Percentiles rank a stretch among this genome's conserved stretches.
These are phyloP conservation scores for Vigna radiata DNA, from an alignment of 306 rosid genomes.

Conservation along the genomic window DNA sequence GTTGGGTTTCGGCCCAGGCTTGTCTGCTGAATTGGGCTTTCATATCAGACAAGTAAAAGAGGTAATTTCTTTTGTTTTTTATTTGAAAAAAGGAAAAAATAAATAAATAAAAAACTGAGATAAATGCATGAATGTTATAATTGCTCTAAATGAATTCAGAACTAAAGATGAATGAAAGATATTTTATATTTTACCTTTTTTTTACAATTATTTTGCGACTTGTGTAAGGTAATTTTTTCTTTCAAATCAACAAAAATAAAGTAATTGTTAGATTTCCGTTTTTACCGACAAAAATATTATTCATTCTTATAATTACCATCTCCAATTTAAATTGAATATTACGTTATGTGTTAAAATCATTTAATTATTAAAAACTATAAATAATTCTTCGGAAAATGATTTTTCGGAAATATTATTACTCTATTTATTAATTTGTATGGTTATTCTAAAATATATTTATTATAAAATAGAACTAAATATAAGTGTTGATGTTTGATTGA, in stretches of 20 bases:
- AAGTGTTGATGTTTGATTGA: too few relatives aligned
- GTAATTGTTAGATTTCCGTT: background rate
- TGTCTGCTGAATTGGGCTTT: constrained; percentile 30
- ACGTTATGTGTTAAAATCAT: too few relatives aligned
- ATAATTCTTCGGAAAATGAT: too few relatives aligned
- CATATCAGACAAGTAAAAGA: background rate
- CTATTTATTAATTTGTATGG: too few relatives aligned
- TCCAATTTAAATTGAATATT: background rate
- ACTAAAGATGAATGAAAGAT: background rate
- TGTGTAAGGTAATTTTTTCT: background rate
- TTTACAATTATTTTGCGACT: too few relatives aligned
- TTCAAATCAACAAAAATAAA: background rate
- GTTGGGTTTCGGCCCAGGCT: constrained; percentile 35
- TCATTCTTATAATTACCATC: background rate
- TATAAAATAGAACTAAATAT: too few relatives aligned
- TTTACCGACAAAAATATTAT: background rate
- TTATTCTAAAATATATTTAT: too few relatives aligned
- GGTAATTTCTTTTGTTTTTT: background rate
- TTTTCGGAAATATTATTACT: too few relatives aligned
- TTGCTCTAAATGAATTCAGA: background rate
- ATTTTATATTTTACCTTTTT: too few relatives aligned
- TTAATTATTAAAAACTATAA: too few relatives aligned
- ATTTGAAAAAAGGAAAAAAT: background rate
- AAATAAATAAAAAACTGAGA: background rate
- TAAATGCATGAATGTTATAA: background rate